These are phyloP conservation scores for Coemansia sp. DNA, from an alignment of 192 early-diverging fungal genomes.

Conservation along the genomic window DNA sequence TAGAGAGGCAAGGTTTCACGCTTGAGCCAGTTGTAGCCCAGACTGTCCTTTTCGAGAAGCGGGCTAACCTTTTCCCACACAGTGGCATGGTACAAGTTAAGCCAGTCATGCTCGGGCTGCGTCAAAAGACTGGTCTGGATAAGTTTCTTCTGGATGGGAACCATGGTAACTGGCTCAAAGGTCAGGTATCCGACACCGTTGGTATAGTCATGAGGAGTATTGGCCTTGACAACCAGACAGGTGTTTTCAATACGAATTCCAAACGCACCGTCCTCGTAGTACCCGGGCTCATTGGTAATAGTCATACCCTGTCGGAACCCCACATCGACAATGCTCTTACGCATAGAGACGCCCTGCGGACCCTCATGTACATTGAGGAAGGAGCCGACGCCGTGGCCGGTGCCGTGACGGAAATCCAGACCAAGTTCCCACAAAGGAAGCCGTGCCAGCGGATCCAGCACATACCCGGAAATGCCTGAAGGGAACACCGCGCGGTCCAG, in stretches of 20 bases:
- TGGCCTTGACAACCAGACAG: slow-evolving; percentile 70
- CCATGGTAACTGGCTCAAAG: slow-evolving; percentile 91
- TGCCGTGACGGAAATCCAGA: slow-evolving; percentile 95
- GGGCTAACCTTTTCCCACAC: slow-evolving; percentile 80
- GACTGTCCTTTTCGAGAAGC: slow-evolving; percentile 64
- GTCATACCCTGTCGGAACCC: slow-evolving; percentile 89
- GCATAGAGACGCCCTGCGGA: slow-evolving; percentile 89
- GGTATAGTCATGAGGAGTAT: slow-evolving; percentile 79
- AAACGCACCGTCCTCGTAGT: slow-evolving; percentile 94
- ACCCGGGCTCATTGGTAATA: slow-evolving; percentile 96
- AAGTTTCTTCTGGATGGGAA: slow-evolving; percentile 84
- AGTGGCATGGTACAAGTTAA: slow-evolving; percentile 81
- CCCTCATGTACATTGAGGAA: slow-evolving; percentile 96
- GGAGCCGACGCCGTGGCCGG: slow-evolving; percentile 95
- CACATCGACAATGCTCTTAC: slow-evolving; percentile 70
- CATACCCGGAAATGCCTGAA: slow-evolving; percentile 78
- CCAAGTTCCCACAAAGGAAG: slow-evolving; percentile 87
- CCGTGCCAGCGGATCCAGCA: slow-evolving; percentile 88
- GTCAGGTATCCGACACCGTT: slow-evolving; percentile 77
- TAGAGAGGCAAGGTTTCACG: slow-evolving; percentile 75
- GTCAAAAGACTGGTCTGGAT: slow-evolving; percentile 71
- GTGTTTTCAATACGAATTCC: slow-evolving; percentile 98
- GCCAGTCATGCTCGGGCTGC: slow-evolving; percentile 77
- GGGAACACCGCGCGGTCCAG: slow-evolving; percentile 91
- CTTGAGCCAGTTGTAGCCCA: slow-evolving; percentile 79